Conservation (phyloP, 257 asterid genomes). For the Anisodus acutangulus region DNA sequence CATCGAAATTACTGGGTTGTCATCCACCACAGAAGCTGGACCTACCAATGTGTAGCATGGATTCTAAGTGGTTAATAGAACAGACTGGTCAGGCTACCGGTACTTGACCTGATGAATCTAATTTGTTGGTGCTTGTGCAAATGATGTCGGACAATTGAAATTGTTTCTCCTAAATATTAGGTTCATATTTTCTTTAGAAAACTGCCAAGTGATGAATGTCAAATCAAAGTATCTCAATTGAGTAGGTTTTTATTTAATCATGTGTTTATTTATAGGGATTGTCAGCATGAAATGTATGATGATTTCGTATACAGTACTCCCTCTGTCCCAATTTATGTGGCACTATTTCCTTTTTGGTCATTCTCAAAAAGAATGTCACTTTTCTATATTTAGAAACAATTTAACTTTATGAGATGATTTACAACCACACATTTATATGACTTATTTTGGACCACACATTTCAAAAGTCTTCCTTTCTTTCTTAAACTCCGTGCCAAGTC, state of each 20-base stretch:
- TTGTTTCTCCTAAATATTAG: neutral
- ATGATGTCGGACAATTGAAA: neutral
- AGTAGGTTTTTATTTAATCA: neutral
- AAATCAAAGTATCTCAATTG: neutral
- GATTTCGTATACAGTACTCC: neutral
- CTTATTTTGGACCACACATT: too few species aligned
- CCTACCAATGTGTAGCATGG: neutral
- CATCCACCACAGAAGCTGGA: neutral
- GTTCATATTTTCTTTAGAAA: neutral
- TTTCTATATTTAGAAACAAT: too few species aligned
- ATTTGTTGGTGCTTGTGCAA: constrained; percentile 20
- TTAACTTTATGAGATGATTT: too few species aligned
- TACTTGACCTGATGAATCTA: constrained; percentile 13
- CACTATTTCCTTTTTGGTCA: too few species aligned
- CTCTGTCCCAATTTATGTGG: too few species aligned
- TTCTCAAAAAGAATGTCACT: too few species aligned
- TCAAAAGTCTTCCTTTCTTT: too few species aligned
- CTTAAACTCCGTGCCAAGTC: too few species aligned
- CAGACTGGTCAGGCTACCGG: constrained; percentile 2
- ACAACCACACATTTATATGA: too few species aligned
- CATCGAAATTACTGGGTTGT: neutral
- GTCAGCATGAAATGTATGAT: constrained; percentile 18
- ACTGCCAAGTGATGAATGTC: neutral
- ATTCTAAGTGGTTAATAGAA: neutral
- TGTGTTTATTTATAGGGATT: neutral